Evolutionary conservation across 345 rosid genomes (phyloP), one percentile per base, ranked within the genome.

Genomic region (Stellera chamaejasme): DNA sequence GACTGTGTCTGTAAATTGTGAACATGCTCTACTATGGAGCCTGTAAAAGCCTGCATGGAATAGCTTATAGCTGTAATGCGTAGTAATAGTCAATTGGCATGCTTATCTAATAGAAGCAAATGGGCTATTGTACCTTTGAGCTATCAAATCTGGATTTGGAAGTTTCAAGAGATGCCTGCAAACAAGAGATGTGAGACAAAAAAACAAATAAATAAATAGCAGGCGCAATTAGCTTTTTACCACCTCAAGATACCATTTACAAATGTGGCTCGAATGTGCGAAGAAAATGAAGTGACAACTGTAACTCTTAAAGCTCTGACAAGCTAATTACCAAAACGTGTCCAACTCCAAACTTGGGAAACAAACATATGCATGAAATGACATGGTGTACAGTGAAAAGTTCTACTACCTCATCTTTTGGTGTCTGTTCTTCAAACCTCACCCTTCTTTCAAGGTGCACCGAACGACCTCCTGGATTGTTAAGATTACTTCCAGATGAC

Each of bases 11-110:
- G 74, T 59, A 72, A 43, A 62, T 58, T 66, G n/a, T 61, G 50
- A 13, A 74, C 4, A 32, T 52, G 96, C 71, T 88, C 98, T 56
- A 91, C 71, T 15, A 88, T 73, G 4, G 81, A 80, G 48, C 95
- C 95, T 9, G 83, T 76, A 66, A 91, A 83, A 45, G 96, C 96
- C 95, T 91, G 75, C 64, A 60, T 11, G 52, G 12, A 53, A 13
- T 0, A 13, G 49, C 13, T 27, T 15, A 58, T 14, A 46, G 56
- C 36, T 19, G 50, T 48, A 36, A 39, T 5, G 5, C 13, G 28
- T 32, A 45, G 6, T 15, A 6, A 26, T 50, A 36, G 36, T 3
- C 10, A 9, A 43, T 26, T 60, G 43, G 44, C 19, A 27, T 6
- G 46, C 64, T 50, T 32, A 10, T 8, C 39, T 32, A 32, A 32